Conservation (phyloP, 1,139 yeast genomes). For the Yamadazyma friedrichii region DNA sequence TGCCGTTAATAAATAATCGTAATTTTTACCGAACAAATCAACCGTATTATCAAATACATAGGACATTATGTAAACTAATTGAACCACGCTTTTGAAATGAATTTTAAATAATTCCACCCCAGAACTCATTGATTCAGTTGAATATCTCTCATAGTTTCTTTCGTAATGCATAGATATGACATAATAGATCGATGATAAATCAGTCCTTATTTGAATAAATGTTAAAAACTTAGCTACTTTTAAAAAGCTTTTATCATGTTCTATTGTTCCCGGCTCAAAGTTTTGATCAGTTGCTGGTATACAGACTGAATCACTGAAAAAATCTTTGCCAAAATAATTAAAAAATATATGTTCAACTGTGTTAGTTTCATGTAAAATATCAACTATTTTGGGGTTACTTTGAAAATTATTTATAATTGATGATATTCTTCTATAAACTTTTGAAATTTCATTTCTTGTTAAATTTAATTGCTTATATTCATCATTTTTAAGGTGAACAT, state of each 20-base stretch:
- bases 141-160: slow-evolving; percentile 27
- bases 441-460: slow-evolving; percentile 21
- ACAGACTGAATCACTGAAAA: slow-evolving; percentile 41
- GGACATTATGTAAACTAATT: slow-evolving; percentile 45
- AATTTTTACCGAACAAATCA: slow-evolving; percentile 42
- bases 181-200: slow-evolving; percentile 44
- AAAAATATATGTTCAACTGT: slow-evolving; percentile 37
- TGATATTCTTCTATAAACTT: slow-evolving; percentile 31
- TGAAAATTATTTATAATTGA: slow-evolving; percentile 29
- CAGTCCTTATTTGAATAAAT: slow-evolving; percentile 41
- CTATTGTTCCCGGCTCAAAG: slow-evolving; percentile 18
- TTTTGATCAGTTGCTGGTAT: slow-evolving; percentile 24
- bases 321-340: slow-evolving; percentile 43
- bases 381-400: slow-evolving; percentile 35
- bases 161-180: slow-evolving; percentile 46
- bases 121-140: slow-evolving; percentile 35
- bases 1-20: slow-evolving; percentile 40
- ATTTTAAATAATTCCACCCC: slow-evolving; percentile 47
- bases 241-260: slow-evolving; percentile 21
- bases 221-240: slow-evolving; percentile 38
- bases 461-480: slow-evolving; percentile 17
- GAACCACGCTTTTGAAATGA: slow-evolving; percentile 43
- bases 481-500: slow-evolving; percentile 18
- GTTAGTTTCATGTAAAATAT: slow-evolving; percentile 37
- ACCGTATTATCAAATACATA: slow-evolving; percentile 46